Conservation (phyloP, 1,284 basidiomycete genomes). For the Apiotrichum veenhuisii region DNA sequence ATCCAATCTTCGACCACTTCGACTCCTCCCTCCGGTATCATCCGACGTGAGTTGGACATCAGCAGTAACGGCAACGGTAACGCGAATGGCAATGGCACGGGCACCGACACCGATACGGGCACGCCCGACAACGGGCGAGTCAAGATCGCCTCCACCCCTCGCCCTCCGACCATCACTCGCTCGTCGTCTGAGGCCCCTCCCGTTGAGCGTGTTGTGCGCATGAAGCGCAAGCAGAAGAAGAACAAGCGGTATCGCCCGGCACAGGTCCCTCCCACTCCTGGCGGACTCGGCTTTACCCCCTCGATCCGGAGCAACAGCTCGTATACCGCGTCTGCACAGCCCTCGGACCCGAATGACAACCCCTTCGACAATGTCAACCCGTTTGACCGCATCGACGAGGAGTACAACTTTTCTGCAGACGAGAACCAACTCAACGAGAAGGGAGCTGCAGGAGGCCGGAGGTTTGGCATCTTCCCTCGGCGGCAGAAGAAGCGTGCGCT, state of each 20-base stretch:
- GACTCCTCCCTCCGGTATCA: background rate
- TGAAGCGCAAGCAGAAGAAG: constrained; percentile 4
- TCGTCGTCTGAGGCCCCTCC: background rate
- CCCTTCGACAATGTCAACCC: constrained; percentile 19
- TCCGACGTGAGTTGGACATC: background rate
- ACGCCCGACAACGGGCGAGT: background rate
- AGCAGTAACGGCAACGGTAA: no score
- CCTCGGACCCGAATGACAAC: constrained; percentile 8
- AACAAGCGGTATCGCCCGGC: constrained; percentile 12
- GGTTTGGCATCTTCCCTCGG: background rate
- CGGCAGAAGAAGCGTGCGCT: constrained; percentile 6
- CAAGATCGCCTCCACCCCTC: background rate
- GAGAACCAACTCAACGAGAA: constrained; percentile 5
- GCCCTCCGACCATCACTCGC: background rate
- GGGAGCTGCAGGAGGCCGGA: background rate
- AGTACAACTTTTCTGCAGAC: constrained; percentile 8
- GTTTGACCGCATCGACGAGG: constrained; percentile 23
- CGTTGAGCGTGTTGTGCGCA: background rate
- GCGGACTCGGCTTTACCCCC: constrained; percentile 2
- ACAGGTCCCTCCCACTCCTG: constrained; percentile 16
- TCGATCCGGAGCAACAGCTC: background rate
- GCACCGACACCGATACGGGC: background rate
- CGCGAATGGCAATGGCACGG: background rate
- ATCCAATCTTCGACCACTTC: background rate
- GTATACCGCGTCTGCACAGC: background rate